Conservation (phyloP, 345 rosid genomes). For the Eucalyptus caleyi region DNA sequence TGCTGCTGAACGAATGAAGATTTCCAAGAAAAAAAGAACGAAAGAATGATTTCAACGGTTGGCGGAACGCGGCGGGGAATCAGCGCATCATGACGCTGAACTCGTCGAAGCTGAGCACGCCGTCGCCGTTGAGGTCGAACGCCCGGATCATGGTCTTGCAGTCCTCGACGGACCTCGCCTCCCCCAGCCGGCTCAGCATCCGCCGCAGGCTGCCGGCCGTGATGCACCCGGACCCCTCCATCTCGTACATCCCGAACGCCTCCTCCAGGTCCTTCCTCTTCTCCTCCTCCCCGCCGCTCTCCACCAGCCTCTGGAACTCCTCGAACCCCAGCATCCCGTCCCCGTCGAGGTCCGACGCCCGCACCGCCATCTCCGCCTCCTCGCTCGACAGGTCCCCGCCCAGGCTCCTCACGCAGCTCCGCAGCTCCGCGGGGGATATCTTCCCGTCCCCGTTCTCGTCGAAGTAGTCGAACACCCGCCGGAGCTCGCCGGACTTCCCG, state of each 20-base stretch:
- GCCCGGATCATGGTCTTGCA: constrained; percentile 45
- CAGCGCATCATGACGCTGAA: constrained; percentile 52
- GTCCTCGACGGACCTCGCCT: constrained; percentile 29
- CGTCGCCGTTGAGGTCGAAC: constrained; percentile 64
- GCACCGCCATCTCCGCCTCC: constrained; percentile 42
- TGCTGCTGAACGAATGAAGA: too few relatives aligned
- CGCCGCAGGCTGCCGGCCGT: constrained; percentile 44
- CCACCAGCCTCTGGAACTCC: constrained; percentile 44
- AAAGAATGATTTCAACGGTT: neutral
- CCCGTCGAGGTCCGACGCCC: constrained; percentile 39
- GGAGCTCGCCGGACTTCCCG: neutral
- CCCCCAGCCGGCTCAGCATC: constrained; percentile 47
- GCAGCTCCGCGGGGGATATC: constrained; percentile 42
- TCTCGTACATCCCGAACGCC: constrained; percentile 49
- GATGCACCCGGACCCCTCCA: constrained; percentile 40
- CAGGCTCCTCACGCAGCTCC: constrained; percentile 21
- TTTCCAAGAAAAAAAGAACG: too few relatives aligned
- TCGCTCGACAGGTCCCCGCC: constrained; percentile 38
- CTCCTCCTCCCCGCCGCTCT: constrained; percentile 30
- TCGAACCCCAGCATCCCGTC: constrained; percentile 47
- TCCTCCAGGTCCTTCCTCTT: constrained; percentile 24
- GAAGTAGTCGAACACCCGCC: constrained; percentile 33
- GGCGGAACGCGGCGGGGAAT: neutral
- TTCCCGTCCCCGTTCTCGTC: constrained; percentile 57
- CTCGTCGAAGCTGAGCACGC: constrained; percentile 60